Evolutionary conservation across 805 yeast species (phyloP).

Genomic region (Komagataella populi): DNA sequence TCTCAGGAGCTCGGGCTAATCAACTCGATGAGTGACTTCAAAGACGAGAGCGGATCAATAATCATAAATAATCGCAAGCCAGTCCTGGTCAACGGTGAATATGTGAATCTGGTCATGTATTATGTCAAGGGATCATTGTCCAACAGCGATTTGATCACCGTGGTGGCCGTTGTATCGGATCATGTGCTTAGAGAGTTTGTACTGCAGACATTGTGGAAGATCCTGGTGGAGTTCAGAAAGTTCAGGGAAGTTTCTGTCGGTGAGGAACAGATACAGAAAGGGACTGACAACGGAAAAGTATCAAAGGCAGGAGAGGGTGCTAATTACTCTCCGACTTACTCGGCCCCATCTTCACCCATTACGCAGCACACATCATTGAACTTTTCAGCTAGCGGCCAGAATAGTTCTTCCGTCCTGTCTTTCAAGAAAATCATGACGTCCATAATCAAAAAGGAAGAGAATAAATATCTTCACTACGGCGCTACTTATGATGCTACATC

Average conservation of each 20-base stretch:
- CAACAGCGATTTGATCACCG: conserved; percentile 36
- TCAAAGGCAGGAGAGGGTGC: background rate
- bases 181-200: conserved; percentile 30
- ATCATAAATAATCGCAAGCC: conserved; percentile 7
- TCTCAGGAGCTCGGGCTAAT: conserved; percentile 41
- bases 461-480: conserved; percentile 17
- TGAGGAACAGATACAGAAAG: background rate
- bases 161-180: conserved; percentile 31
- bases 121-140: conserved; percentile 32
- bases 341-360: background rate
- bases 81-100: background rate
- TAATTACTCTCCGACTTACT: background rate
- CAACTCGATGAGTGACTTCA: conserved; percentile 27
- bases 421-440: conserved; percentile 44
- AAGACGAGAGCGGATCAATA: conserved; percentile 6
- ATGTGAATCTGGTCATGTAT: conserved; percentile 20
- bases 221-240: conserved; percentile 34
- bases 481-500: conserved; percentile 3
- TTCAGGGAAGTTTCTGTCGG: conserved; percentile 20
- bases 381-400: conserved; percentile 2
- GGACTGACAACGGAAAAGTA: background rate
- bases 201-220: conserved; percentile 31
- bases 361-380: background rate
- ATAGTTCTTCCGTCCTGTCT: conserved; percentile 13
- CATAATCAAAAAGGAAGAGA: conserved; percentile 39